These are phyloP conservation scores for Beauveria sp. DNA, from an alignment of 2,329 filamentous ascomycete genomes.

Conservation along the genomic window DNA sequence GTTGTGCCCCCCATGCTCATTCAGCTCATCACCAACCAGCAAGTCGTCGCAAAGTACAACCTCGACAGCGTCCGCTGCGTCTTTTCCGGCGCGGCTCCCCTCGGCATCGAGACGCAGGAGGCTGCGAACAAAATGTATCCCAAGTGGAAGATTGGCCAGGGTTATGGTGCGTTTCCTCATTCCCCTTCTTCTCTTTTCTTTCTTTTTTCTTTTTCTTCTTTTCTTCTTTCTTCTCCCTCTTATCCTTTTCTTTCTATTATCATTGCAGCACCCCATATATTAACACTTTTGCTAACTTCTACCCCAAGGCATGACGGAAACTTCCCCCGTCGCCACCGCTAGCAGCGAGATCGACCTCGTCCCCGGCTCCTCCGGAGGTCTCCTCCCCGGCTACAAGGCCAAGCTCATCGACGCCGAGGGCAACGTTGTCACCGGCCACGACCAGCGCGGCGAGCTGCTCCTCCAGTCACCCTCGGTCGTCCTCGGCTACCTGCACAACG, in stretches of 20 bases:
- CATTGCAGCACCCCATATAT: no score
- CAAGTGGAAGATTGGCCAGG: slow-evolving; percentile 59
- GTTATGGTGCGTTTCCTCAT: slow-evolving; percentile 48
- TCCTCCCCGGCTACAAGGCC: slow-evolving; percentile 55
- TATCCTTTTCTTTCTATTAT: no score
- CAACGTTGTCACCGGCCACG: slow-evolving; percentile 57
- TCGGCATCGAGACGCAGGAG: slow-evolving; percentile 60
- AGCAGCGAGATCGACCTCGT: slow-evolving; percentile 53
- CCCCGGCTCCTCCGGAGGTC: slow-evolving; percentile 59
- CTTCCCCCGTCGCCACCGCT: slow-evolving; percentile 56
- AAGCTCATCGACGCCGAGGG: slow-evolving; percentile 61
- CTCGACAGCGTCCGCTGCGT: slow-evolving; percentile 56
- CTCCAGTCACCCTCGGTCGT: slow-evolving; percentile 71
- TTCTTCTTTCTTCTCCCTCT: neutral
- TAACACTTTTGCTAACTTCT: neutral
- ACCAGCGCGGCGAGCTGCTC: slow-evolving; percentile 73
- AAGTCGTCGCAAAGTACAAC: slow-evolving; percentile 56
- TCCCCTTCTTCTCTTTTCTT: neutral
- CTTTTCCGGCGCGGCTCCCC: slow-evolving; percentile 68
- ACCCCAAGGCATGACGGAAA: slow-evolving; percentile 60
- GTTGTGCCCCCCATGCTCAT: slow-evolving; percentile 77
- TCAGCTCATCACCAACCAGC: slow-evolving; percentile 56
- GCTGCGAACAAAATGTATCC: slow-evolving; percentile 56
- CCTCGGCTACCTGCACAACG: slow-evolving; percentile 81
- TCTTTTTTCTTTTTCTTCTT: neutral